A percentile compares a stretch with the other conserved stretches of the same genome.
Evolutionary conservation across 768 basidiomycete species (phyloP).

Genomic region (Lactarius vividus): DNA sequence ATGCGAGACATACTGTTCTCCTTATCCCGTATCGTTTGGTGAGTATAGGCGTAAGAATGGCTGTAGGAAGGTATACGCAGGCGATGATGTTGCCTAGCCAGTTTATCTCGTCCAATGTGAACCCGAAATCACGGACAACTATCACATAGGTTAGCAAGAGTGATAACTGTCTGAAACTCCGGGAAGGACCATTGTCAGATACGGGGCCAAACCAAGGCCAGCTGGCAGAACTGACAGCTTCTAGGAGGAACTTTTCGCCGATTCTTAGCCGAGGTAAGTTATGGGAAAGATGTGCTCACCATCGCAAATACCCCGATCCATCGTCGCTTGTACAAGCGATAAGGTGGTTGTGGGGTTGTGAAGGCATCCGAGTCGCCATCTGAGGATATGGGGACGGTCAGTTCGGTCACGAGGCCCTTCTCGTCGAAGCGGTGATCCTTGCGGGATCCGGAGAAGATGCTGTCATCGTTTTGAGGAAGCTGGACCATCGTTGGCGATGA

Average conservation of each 20-base stretch:
- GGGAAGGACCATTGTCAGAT: conserved; percentile 54
- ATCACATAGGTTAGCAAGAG: background rate
- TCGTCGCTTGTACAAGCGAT: conserved; percentile 67
- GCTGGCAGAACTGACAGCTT: conserved; percentile 55
- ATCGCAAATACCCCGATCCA: conserved; percentile 65
- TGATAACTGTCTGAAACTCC: background rate
- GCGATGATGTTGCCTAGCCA: conserved; percentile 76
- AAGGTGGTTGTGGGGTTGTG: conserved; percentile 31
- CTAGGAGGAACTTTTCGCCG: conserved; percentile 53
- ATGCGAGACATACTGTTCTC: conserved; percentile 51
- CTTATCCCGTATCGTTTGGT: conserved; percentile 59
- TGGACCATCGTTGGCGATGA: background rate
- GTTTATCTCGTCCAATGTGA: conserved; percentile 69
- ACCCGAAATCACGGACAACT: conserved; percentile 65
- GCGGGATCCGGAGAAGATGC: background rate
- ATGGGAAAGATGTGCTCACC: conserved; percentile 37
- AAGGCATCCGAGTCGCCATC: background rate
- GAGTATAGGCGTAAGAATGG: conserved; percentile 56
- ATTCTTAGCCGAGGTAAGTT: background rate
- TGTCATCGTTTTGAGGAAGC: background rate
- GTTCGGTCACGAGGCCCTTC: background rate
- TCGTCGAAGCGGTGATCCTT: background rate
- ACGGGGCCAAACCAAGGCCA: conserved; percentile 89
- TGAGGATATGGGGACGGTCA: background rate
- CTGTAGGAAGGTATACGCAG: conserved; percentile 59